These are phyloP conservation scores for Zygosaccharomyces bisporus DNA, from an alignment of 805 yeast species.

Conservation along the genomic window DNA sequence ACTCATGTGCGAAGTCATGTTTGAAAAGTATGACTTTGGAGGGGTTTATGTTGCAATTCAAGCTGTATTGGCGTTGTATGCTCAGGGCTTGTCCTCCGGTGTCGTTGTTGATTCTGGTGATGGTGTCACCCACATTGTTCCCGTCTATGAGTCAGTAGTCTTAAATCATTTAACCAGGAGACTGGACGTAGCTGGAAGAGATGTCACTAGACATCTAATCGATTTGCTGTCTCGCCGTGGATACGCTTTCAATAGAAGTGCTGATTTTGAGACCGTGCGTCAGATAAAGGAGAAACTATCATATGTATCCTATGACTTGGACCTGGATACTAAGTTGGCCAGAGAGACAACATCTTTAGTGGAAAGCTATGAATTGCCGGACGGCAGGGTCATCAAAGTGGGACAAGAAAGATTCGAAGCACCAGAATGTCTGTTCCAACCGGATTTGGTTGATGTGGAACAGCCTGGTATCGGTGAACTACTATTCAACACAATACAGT, in stretches of 20 bases:
- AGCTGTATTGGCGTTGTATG: conserved; percentile 96
- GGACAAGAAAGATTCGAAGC: conserved; percentile 87
- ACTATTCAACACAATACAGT: conserved; percentile 85
- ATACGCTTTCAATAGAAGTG: conserved; percentile 96
- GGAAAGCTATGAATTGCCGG: conserved; percentile 90
- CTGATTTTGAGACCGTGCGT: conserved; percentile 97
- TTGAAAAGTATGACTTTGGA: conserved; percentile 85
- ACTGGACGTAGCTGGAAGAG: conserved; percentile 96
- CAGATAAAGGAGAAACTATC: conserved; percentile 95
- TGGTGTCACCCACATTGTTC: conserved; percentile 97
- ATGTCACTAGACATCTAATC: conserved; percentile 93
- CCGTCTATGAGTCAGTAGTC: conserved; percentile 96
- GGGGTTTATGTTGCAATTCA: conserved; percentile 96
- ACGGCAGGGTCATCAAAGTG: conserved; percentile 88
- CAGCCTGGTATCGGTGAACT: conserved; percentile 96
- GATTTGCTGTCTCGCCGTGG: conserved; percentile 90
- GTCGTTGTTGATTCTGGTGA: conserved; percentile 95
- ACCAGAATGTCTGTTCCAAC: conserved; percentile 84
- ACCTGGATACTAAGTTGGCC: conserved; percentile 79
- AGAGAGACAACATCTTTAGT: conserved; percentile 94
- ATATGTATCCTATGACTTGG: conserved; percentile 91
- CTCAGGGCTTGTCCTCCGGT: conserved; percentile 94
- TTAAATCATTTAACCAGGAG: conserved; percentile 88
- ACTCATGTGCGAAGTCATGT: conserved; percentile 90
- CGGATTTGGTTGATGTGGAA: conserved; percentile 89